Evolutionary conservation across 2,329 filamentous ascomycete genomes (phyloP), one percentile per base, ranked within the genome.

Genomic region (Ophiobolus disseminans): DNA sequence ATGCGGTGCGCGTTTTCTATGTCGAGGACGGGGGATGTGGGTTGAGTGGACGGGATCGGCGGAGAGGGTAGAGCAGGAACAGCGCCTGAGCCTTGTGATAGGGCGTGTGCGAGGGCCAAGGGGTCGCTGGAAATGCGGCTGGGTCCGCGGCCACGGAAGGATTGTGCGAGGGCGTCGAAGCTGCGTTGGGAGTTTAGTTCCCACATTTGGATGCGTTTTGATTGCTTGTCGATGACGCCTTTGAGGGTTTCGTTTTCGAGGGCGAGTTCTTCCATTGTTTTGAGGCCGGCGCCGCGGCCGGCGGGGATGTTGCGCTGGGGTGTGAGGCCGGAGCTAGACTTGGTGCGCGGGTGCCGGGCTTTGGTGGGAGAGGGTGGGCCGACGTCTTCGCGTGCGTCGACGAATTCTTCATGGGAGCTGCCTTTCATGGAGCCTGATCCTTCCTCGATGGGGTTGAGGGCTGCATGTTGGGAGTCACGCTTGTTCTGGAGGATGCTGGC

Each of bases 101-200:
- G 54, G 23, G 66, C 65, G 16, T 67, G 64, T 6, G 67, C 63
- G 13, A 68, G 60, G 1, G 65, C 62, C 5, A 30, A 46, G 2
- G 66, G 63, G 46, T 70, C 68, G 34, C 57, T 63, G 23, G 58
- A 45, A 20, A 53, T 49, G 17, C 46, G 46, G 7, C 51, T 42
- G 6, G 58, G 51, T 5, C 60, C 53, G 26, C 69, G 59, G 9
- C 50, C 78, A 75, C 57, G 79, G 76, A 62, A 86, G 60, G 90
- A 96, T 70, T 97, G 91, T 11, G 92, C 90, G 25, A 97, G 82
- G 3, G 91, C 90, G 74, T 92, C 84, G 43, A 88, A 90, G 28
- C 89, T 92, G 55, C 87, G 91, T 74, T 97, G 94, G 0, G 91
- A 91, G 62, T 90, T 92, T 30, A 91, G 87, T 73, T 99, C 93